Base-by-base conservation (phyloP, 1,139 yeast species). In the Suhomyces anneliseae region DNA sequence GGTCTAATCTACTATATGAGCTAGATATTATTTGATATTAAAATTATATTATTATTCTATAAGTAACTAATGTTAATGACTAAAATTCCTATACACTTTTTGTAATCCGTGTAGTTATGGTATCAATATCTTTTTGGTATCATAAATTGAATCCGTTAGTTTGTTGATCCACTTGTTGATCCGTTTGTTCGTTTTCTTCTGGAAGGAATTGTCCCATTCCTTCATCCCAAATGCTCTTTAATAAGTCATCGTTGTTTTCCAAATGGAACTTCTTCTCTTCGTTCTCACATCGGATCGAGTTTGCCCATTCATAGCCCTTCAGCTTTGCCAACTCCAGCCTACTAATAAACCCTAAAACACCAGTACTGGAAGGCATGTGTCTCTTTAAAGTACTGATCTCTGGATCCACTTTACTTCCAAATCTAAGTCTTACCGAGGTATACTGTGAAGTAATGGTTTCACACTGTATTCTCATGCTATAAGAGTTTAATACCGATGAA, bases 401-500 rank as follows among this genome's bases (percentile, higher is more conserved):
- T 4, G 53, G 38, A 9, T 46, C 36, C 34, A 55, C 46, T 9
- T 52, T 49, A 12, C 63, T 60, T 4, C 71, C 59, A 44, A 71
- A 74, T 37, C 78, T 53, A 19, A 72, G 58, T 35, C 78, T 54
- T n/a, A 74, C 65, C 11, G 67, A 63, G 9, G 67, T 71, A 56
- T 72, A 74, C 44, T 74, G 75, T 4, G 71, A 64, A 40, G 59
- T 53, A 4, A 74, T 59, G 3, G 71, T 66, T 49, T 74, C 78
- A 49, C 72, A 66, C 48, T 71, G 76, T 34, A 71, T 70, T 44
- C 63, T 69, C 43, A 65, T 60, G 32, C 50, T 51, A 36, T 50
- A 54, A 7, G 49, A 47, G 33, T 46, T 49, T 27, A 42, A 36
- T 7, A 40, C 36, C 38, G 46, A 24, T 7, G 34, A 29, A 36